A percentile compares a stretch with the other conserved stretches of the same genome.
phyloP scores from a whole-genome alignment of 305 asterid genomes.

The Plantago lanceolata region DNA sequence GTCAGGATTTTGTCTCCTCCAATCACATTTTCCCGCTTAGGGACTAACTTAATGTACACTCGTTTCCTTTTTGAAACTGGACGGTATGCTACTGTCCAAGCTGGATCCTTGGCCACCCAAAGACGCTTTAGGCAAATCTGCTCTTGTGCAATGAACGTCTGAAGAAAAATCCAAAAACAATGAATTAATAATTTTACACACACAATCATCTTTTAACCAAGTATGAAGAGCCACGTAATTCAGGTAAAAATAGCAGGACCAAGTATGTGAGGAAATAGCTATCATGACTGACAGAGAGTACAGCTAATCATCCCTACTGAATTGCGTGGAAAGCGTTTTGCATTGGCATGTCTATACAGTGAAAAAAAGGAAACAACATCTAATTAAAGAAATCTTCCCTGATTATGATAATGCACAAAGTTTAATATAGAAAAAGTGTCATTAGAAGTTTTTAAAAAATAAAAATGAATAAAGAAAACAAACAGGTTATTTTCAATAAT shows the following conservation, averaged over 20 bases:
- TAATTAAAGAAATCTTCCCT: slow-evolving; percentile 2
- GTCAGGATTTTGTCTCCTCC: slow-evolving; percentile 63
- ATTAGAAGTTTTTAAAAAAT: no score
- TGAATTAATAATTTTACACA: slow-evolving; percentile 20
- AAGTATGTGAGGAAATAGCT: slow-evolving; percentile 4
- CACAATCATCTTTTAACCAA: slow-evolving; percentile 1
- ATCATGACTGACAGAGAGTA: slow-evolving; percentile 14
- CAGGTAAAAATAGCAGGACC: slow-evolving; percentile 12
- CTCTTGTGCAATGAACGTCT: slow-evolving; percentile 96
- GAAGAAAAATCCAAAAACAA: slow-evolving; percentile 29
- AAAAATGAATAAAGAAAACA: background rate
- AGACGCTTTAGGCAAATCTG: slow-evolving; percentile 70
- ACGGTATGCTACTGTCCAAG: slow-evolving; percentile 69
- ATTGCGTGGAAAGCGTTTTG: background rate
- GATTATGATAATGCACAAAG: background rate
- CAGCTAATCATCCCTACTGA: slow-evolving; percentile 12
- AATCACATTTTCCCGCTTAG: slow-evolving; percentile 45
- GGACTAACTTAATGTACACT: slow-evolving; percentile 61
- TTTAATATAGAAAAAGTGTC: background rate
- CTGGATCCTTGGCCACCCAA: slow-evolving; percentile 63
- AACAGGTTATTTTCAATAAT: background rate
- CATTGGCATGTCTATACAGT: background rate
- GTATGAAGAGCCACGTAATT: background rate
- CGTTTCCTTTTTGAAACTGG: slow-evolving; percentile 46
- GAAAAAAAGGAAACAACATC: background rate